These are phyloP conservation scores for Prunus padus DNA, from an alignment of 306 rosid species.

Conservation along the genomic window DNA sequence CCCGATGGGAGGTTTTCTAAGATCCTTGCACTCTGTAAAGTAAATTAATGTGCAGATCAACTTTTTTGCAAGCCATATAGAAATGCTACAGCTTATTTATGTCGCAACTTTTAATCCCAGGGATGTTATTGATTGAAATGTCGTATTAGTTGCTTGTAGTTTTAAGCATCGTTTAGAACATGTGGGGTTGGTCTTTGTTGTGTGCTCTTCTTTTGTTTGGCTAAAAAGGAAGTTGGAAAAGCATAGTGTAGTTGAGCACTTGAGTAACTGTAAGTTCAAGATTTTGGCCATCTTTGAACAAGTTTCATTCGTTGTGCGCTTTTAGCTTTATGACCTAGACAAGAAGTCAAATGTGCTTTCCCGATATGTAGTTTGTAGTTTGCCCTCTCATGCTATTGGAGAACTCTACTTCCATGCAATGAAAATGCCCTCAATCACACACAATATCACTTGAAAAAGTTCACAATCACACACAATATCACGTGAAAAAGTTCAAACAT, in stretches of 20 bases:
- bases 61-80: not conserved
- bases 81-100: slow-evolving; percentile 2
- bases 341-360: no score
- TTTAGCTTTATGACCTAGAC: not conserved
- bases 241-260: not conserved
- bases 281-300: not conserved
- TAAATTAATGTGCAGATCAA: slow-evolving; percentile 10
- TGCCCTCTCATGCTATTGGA: no score
- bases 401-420: no score
- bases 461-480: no score
- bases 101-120: not conserved
- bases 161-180: not conserved
- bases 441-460: no score
- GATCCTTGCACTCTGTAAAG: slow-evolving; percentile 14
- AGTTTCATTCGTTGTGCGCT: not conserved
- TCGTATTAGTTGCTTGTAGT: slow-evolving; percentile 3
- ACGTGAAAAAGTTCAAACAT: no score
- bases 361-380: no score
- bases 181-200: not conserved
- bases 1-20: not conserved
- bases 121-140: slow-evolving; percentile 10
- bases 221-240: not conserved
- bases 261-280: not conserved
- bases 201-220: not conserved
- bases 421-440: no score